phyloP scores from a whole-genome alignment of 2,329 filamentous ascomycete species.

The Domatiomyces globalis region DNA sequence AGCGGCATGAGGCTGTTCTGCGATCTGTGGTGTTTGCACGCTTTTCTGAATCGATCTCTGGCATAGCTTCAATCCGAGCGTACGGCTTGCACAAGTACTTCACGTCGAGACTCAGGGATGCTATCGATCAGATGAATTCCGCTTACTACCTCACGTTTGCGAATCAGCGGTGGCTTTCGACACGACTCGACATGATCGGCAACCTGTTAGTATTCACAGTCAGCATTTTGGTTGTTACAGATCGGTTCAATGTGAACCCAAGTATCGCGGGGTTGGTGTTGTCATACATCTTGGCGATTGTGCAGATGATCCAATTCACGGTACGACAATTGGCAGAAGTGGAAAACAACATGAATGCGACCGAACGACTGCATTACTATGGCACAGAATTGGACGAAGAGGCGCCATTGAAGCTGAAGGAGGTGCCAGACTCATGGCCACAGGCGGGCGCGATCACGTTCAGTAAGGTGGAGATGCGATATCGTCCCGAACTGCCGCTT shows the following conservation, averaged over 20 bases:
- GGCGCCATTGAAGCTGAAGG: conserved; percentile 60
- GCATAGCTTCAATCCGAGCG: conserved; percentile 72
- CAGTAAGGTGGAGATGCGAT: conserved; percentile 63
- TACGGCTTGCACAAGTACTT: conserved; percentile 74
- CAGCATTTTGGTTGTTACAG: conserved; percentile 82
- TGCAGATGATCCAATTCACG: conserved; percentile 91
- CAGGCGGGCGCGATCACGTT: conserved; percentile 71
- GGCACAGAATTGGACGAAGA: conserved; percentile 78
- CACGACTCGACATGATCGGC: conserved; percentile 72
- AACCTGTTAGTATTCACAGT: conserved; percentile 74
- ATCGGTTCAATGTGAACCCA: conserved; percentile 69
- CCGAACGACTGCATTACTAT: conserved; percentile 83
- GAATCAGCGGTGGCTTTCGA: conserved; percentile 84
- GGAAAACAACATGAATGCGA: conserved; percentile 96
- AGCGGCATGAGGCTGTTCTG: conserved; percentile 81
- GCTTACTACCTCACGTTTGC: conserved; percentile 93
- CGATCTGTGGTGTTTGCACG: conserved; percentile 79
- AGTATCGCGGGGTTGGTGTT: conserved; percentile 78
- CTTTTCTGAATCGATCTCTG: conserved; percentile 77
- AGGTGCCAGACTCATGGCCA: conserved; percentile 67
- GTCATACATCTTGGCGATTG: conserved; percentile 83
- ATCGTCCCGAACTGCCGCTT: conserved; percentile 55
- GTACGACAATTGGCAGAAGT: conserved; percentile 89
- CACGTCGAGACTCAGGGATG: conserved; percentile 49
- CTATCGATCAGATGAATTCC: conserved; percentile 82